Base-by-base conservation (phyloP, 768 basidiomycete species). In the Suillus placidus region DNA sequence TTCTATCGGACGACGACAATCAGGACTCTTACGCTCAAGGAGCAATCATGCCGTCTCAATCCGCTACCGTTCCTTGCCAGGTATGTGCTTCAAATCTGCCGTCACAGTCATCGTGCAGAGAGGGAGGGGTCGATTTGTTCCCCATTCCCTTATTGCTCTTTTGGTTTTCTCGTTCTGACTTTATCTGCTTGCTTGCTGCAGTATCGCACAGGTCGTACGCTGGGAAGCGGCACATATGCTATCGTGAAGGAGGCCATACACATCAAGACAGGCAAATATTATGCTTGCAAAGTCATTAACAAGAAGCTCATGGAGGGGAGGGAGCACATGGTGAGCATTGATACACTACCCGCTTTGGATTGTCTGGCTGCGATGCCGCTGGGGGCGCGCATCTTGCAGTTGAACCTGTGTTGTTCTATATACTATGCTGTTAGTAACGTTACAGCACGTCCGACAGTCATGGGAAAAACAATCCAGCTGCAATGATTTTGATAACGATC, bases 281-380 rank as follows among this genome's bases (percentile, higher is more conserved):
- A 91, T 83, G 97, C 97, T 26, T 98, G 96, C 87, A 99, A 99
- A 79, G 97, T 99, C 73, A 95, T 98, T 81, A 98, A 97, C 88
- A 99, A 99, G 85, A 95, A 96, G 74, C 87, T 97, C 65, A 97
- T 97, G 95, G 93, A 97, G 76, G 97, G 97, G 6, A 84, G 97
- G 68, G 97, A 99, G 80, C 89, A 96, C 76, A 99, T 99, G 97
- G 97, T 95, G 26, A 70, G 88, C 74, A 43, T 37, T 8, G 58
- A 62, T 10, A 16, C n/a, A 14, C 34, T 12, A 6, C 7, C 18
- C 10, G 6, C 13, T 60, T 34, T 60, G 30, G 16, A 26, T 14
- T 14, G 4, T 61, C 6, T 10, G 32, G 26, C 26, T 60, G 37
- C 38, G 26, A 40, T 60, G 26, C 4, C 16, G 56, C 37, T 38